Base-by-base conservation (phyloP, 345 rosid species). In the Eucalyptus erythrocorys region DNA sequence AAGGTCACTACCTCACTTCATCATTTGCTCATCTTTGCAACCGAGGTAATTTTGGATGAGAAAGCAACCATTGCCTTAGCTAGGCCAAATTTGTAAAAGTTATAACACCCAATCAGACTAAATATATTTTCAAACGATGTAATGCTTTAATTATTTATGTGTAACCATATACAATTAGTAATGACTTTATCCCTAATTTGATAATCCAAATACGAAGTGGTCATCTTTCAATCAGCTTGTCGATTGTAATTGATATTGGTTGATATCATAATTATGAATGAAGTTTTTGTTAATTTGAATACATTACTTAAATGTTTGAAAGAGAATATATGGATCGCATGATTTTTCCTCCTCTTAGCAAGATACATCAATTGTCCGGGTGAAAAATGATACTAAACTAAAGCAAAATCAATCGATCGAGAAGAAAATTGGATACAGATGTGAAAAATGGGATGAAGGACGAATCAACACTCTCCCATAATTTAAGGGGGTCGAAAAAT, bases 61-160 rank as follows among this genome's bases (percentile, higher is more conserved):
- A 55, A 55, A 0, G 1, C 10, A 5, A 55, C 13, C 61, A 22
- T 9, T 24, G 13, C 61, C 61, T 55, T 24, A 5, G 27, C 13
- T 55, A 22, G 61, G 61, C 12, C 1, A 3, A 55, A 24, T 55
- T 22, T 8, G 30, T 24, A 8, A 55, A 55, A 55, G 61, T 22
- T 9, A 22, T 22, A 55, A 9, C 12, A 24, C 27, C 30, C 4
- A 55, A 22, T 55, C 61, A 22, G 22, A 55, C 0, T 7, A 0
- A 51, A 51, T 51, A 19, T 51, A 51, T 51, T 51, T 55, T 57
- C n/a, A 57, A 26, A 57, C 3, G 6, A 6, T 2, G 26, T 10
- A 71, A 8, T 0, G 2, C 11, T 17, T 10, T 2, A 0, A 4
- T 19, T 2, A 71, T 37, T 19, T 4, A 0, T 10, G 45, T 10